Percentiles rank a stretch among this genome's conserved stretches.
These are phyloP conservation scores for Apiotrichum sp. DNA, from an alignment of 1,284 basidiomycete species.

Conservation along the genomic window DNA sequence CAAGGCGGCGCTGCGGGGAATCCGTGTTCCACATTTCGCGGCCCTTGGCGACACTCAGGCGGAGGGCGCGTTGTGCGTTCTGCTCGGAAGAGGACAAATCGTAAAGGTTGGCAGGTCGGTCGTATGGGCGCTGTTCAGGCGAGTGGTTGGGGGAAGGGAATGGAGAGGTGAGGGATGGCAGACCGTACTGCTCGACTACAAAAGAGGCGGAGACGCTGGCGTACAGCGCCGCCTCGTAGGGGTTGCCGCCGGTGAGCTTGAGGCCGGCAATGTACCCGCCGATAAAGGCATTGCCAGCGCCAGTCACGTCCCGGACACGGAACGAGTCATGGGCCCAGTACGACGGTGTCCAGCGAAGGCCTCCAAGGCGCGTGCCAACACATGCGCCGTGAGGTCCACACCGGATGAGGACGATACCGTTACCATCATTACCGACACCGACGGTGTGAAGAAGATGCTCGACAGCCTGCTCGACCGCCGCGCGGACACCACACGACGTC, in stretches of 20 bases:
- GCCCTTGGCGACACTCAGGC: neutral
- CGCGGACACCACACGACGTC: conserved; percentile 8
- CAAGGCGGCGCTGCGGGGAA: conserved; percentile 18
- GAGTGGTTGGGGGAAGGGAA: neutral
- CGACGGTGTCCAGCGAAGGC: conserved; percentile 36
- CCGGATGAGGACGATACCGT: conserved; percentile 36
- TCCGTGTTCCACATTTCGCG: conserved; percentile 37
- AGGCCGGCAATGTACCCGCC: conserved; percentile 42
- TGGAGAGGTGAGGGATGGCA: conserved; percentile 17
- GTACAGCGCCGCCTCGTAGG: conserved; percentile 35
- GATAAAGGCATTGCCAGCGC: conserved; percentile 41
- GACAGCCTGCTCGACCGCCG: conserved; percentile 23
- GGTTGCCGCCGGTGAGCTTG: conserved; percentile 23
- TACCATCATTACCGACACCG: conserved; percentile 24
- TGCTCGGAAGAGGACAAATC: neutral
- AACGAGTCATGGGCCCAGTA: conserved; percentile 20
- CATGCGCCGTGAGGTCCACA: conserved; percentile 36
- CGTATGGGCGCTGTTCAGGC: neutral
- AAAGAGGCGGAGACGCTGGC: conserved; percentile 40
- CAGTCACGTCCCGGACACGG: conserved; percentile 35
- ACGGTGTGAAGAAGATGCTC: conserved; percentile 22
- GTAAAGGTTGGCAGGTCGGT: neutral
- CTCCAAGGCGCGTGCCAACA: conserved; percentile 27
- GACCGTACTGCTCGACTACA: conserved; percentile 38
- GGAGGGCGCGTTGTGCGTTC: neutral